Base-by-base conservation (phyloP, 2,329 filamentous ascomycete genomes). In the Aspergillus chevalieri region DNA sequence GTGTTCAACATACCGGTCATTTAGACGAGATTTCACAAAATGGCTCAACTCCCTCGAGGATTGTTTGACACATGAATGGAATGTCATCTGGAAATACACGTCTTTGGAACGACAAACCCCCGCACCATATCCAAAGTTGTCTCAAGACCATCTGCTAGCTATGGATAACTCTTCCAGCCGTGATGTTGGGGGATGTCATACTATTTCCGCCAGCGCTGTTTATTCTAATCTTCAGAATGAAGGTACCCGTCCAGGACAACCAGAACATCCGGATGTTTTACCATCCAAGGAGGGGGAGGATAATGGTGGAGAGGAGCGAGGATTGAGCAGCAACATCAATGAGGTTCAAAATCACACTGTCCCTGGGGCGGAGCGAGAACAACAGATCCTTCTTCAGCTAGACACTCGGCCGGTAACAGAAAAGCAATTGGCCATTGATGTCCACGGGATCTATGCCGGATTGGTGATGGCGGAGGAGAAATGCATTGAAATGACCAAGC, bases 391-490 rank as follows among this genome's bases (percentile, higher is more conserved):
- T 3, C 61, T 74, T 7, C 46, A 43, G 57, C 82, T 79, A 0
- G 79, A 84, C 45, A 87, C 83, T 0, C 71, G 83, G 0, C 79
- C 82, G 0, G 90, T 93, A 6, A 85, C 84, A 0, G 84, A 89
- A 52, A 85, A 90, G 1, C 86, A 95, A 57, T 75, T 95, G 0
- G 81, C 89, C 0, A 82, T 83, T 0, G 89, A 95, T 59, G 86
- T 94, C 4, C 61, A 61, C 24, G 59, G 51, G 2, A 71, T 71
- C 15, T 95, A 95, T 59, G 83, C 85, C 0, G 89, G 87, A 0
- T 70, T 96, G 0, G 84, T 89, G 0, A 88, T 93, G 82, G 87
- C 95, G 0, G 91, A 96, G 64, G 82, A 80, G 21, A 89, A 93
- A 58, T 92, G 89, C 58, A 91, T 94, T 0, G 86, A 94, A 47